Base-by-base conservation (phyloP, 2,329 filamentous ascomycete genomes). In the Fonsecaea pugnacius region DNA sequence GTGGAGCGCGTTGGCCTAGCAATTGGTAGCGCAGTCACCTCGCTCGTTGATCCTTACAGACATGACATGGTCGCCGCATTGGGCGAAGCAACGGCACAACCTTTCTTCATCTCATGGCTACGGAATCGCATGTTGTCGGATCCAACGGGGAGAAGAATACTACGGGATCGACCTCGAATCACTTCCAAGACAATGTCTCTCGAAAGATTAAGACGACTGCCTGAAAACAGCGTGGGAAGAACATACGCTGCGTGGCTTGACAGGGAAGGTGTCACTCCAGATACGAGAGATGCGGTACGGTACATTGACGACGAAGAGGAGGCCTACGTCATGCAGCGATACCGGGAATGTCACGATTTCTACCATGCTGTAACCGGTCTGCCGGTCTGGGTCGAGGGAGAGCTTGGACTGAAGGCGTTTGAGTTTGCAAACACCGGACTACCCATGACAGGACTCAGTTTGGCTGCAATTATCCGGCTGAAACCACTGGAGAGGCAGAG, bases 271-370 rank as follows among this genome's bases (percentile, higher is more conserved):
- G 94, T 99, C 14, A 91, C 91, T 8, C 95, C 95, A 0, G 95
- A 99, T 77, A 96, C 94, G 6, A 87, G 95, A 52, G 83, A 89
- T 46, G 76, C 78, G 1, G 95, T 99, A 46, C 87, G 91, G 58
- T 98, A 96, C 79, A 92, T 99, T 67, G 93, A 98, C 77, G 89
- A 98, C 74, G 89, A 90, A 71, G 95, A 99, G 78, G 96, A 93
- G 76, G 95, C 95, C 38, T 99, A 98, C 80, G 95, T 98, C 18
- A 96, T 99, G 91, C 95, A 98, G 81, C 87, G 95, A 60, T 99
- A 99, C 78, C 88, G 95, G 67, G 95, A 99, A 78, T 96, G 91
- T 70, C 95, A 99, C 77, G 95, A 99, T 76, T 97, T 99, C 78
- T 97, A 96, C 80, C 95, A 99, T 77, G 94, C 95, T 0, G 82